Base-by-base conservation (phyloP, 202 grass and related monocot genomes). In the Dendrocalamus latiflorus region DNA sequence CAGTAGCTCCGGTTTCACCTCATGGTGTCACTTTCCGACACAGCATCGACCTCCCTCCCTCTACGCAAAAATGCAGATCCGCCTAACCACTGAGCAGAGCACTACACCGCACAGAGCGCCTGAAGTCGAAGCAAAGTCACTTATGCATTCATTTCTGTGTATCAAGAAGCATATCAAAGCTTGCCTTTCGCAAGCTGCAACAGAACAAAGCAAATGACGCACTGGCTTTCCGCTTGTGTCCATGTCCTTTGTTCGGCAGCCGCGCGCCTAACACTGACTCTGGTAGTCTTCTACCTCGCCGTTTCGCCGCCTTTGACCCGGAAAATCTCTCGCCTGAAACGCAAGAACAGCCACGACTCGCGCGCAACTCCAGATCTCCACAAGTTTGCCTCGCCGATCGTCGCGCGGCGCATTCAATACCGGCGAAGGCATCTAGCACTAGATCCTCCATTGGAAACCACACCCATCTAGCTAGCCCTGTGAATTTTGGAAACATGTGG, bases 101-200 rank as follows among this genome's bases (percentile, higher is more conserved):
- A 63, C 58, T 2, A 4, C 76, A 37, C 53, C 34, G 54, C 3
- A 25, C 55, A 65, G 4, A 56, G 30, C 62, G 30, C 62, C 49
- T 22, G 78, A 33, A 38, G 70, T 4, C 70, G 28, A 86, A 81
- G 61, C 77, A 51, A 87, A 76, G 62, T 62, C 70, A 10, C 6
- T 9, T 6, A 13, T 41, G 1, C 5, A n/a, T 12, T 3, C n/a
- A n/a, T n/a, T n/a, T n/a, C n/a, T 9, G 36, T 44, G 65, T 47
- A 38, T 20, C 17, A 15, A 54, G 42, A 8, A 20, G 9, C 61
- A 62, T 53, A 17, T 4, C 28, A 75, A 41, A 44, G 30, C 47
- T 50, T 4, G 47, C 30, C 17, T 37, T 74, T 55, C 54, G 20
- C 33, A 14, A 8, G 7, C 9, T 14, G 48, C 57, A 48, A 8